Base-by-base conservation (phyloP, 2,329 filamentous ascomycete genomes). In the Exophiala viscosa region DNA sequence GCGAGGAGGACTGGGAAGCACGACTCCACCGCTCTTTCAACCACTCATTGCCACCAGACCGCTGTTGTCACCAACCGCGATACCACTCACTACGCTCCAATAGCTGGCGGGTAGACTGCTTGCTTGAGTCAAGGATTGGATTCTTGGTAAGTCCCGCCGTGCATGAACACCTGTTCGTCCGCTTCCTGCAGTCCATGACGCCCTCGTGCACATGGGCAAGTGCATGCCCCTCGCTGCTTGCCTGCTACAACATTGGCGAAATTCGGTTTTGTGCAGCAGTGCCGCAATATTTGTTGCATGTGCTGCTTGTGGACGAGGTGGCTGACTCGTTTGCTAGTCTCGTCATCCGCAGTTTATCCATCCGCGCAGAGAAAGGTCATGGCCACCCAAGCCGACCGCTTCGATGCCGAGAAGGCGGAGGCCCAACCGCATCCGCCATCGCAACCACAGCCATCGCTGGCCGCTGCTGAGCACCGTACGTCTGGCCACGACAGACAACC, bases 161-260 rank as follows among this genome's bases (percentile, higher is more conserved):
- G 60, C 60, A 61, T 62, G 60, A 62, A 62, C 59, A 55, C 52
- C 51, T 55, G 60, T 61, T 62, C 57, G 57, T 56, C 53, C 49
- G 45, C 44, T 36, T 52, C 14, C 46, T 18, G 6, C 23, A 14
- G 28, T 33, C 18, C 32, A 18, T n/a, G 28, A 28, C 40, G 33
- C 28, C 10, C 18, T 14, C 42, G 42, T 45, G 8, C 23, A 7
- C 23, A 5, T 45, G 42, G 42, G 42, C 42, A 35, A 14, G 28
- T 33, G 42, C 42, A 33, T 45, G 45, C 17, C 47, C 31, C 38
- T 42, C 47, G 13, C 15, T 13, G 28, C 23, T 43, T 28, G 23
- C 39, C 35, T 52, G 43, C 13, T 20, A n/a, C 20, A 23, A 23
- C 49, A 52, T 42, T 31, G 36, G 17, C 35, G 32, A 52, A 23